Evolutionary conservation across 2,329 filamentous ascomycete genomes (phyloP).

Genomic region (Clonostachys chloroleuca): DNA sequence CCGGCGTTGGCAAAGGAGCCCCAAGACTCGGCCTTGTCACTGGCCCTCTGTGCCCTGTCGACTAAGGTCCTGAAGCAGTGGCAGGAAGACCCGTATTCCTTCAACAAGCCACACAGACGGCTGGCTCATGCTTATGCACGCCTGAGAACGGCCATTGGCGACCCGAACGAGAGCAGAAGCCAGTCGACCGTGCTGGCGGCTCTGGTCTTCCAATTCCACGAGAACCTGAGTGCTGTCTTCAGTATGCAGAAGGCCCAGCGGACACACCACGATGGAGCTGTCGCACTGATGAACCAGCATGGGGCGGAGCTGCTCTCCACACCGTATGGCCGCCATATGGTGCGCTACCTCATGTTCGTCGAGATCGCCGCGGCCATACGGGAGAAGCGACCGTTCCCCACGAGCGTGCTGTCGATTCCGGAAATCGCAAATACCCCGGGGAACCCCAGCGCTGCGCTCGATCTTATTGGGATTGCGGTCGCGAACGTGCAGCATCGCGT

Average conservation of each 20-base stretch:
- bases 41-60: conserved; percentile 7
- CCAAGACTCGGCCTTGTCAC: conserved; percentile 6
- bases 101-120: no score
- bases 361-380: conserved; percentile 7
- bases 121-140: conserved; percentile 5
- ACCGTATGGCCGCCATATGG: no score
- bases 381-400: conserved; percentile 1
- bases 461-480: conserved; percentile 8
- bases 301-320: conserved; percentile 1
- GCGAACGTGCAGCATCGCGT: conserved; percentile 4
- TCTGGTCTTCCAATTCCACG: conserved; percentile 9
- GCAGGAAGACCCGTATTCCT: no score
- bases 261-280: conserved; percentile 8
- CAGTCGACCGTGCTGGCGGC: conserved; percentile 8
- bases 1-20: conserved; percentile 6
- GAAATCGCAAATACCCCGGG: neutral
- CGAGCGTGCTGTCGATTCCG: conserved; percentile 1
- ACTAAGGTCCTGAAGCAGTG: conserved; percentile 2
- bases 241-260: conserved; percentile 5
- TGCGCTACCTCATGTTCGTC: conserved; percentile 4
- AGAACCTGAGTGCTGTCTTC: conserved; percentile 6
- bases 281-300: conserved; percentile 6
- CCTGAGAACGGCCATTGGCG: conserved; percentile 6
- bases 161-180: conserved; percentile 6
- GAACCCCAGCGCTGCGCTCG: conserved; percentile 7